Conservation (phyloP, 306 rosid genomes). For the Crataegus laevigata region DNA sequence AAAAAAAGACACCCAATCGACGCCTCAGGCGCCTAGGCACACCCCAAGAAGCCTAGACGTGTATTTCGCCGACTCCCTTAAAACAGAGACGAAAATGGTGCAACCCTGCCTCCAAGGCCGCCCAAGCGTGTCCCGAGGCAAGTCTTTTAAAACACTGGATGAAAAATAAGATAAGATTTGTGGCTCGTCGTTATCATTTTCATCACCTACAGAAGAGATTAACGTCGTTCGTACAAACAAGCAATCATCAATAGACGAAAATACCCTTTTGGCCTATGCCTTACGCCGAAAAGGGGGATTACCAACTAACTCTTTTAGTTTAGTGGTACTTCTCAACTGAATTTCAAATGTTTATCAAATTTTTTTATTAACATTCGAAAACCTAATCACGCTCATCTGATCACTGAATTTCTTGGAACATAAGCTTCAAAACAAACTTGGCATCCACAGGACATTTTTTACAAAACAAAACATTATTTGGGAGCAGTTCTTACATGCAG, state of each 20-base stretch:
- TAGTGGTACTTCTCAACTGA: background rate
- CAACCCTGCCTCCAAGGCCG: too few species aligned
- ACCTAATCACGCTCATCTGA: background rate
- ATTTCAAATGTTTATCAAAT: too few species aligned
- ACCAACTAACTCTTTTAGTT: background rate
- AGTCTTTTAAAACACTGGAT: too few species aligned
- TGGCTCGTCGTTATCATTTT: background rate
- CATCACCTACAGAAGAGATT: background rate
- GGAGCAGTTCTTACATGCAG: constrained; percentile 4
- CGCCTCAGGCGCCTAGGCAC: too few species aligned
- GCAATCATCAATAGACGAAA: background rate
- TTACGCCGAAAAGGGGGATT: background rate
- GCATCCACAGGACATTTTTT: background rate
- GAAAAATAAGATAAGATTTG: background rate
- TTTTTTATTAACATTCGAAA: background rate
- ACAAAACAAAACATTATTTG: background rate
- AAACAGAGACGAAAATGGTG: too few species aligned
- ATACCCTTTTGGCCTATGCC: background rate
- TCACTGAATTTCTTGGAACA: background rate
- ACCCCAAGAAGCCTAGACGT: too few species aligned
- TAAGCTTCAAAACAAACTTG: background rate
- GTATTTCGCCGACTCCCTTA: too few species aligned
- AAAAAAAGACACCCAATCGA: too few species aligned
- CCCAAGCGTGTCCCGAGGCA: too few species aligned
- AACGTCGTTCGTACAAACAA: background rate